Evolutionary conservation across 768 basidiomycete genomes (phyloP), one percentile per base, ranked within the genome.

Genomic region (Megacollybia marginata): DNA sequence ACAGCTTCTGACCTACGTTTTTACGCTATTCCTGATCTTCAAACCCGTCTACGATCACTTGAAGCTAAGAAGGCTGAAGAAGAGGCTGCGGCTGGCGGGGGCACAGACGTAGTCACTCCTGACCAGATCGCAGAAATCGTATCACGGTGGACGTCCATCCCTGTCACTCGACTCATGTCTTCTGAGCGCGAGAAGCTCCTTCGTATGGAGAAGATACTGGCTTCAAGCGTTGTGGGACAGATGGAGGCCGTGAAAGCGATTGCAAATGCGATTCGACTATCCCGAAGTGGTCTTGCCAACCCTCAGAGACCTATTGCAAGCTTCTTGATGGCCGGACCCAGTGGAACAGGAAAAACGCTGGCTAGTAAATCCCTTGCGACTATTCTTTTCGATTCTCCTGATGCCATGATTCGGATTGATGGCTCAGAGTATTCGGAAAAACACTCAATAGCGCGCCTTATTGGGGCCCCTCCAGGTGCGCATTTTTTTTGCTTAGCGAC

Each of bases 71-170:
- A 92, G 62, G 74, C 72, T 8, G 78, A 73, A 33, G 83, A 85
- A 53, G 85, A 91, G 56, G 79, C 80, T 19, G 74, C 76, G 53
- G 71, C 71, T 47, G 70, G 75, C 12, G 68, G 69, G 42, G 79
- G 79, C 13, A 64, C 75, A 15, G 88, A 92, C 53, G 73, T 73
- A 9, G 93, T 96, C 44, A 88, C 86, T 4, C 75, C 91, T 15
- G 92, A 94, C 53, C 83, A 89, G 53, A 97, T 99, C 52, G 91
- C 92, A 15, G 90, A 94, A 62, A 93, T 98, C 54, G 92, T 98
- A 20, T 87, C 82, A 16, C 78, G 87, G 50, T 97, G 93, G 93
- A 95, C 92, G 4, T 83, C 82, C 40, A 90, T 98, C 49, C 95
- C 95, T 2, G 88, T 95, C 11, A 88, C 87, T 28, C 76, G 86